Percentiles rank a stretch among this genome's conserved stretches.
phyloP scores from a whole-genome alignment of 345 rosid species.

The Eucalyptus cloeziana region DNA sequence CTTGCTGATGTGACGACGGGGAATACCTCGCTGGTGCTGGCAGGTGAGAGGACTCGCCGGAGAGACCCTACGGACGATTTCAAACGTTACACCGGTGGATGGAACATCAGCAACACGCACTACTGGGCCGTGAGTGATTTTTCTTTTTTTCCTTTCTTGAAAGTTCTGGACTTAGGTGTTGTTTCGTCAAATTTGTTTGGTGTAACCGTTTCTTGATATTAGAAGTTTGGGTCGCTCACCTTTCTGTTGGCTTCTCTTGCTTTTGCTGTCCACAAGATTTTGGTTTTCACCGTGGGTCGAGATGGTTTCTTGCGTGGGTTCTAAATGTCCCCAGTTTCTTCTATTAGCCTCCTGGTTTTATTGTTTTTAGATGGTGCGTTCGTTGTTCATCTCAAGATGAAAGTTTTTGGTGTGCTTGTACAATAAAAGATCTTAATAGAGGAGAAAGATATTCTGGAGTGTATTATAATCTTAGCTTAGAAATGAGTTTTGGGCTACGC shows the following conservation, averaged over 20 bases:
- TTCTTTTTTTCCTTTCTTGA: neutral
- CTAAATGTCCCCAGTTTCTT: neutral
- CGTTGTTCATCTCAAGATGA: neutral
- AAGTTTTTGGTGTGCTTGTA: neutral
- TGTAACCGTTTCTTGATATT: neutral
- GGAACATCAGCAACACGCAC: constrained; percentile 71
- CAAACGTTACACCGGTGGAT: constrained; percentile 64
- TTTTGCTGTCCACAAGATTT: neutral
- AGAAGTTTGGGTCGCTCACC: neutral
- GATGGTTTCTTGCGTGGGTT: neutral
- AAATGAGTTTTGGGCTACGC: neutral
- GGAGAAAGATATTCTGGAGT: neutral
- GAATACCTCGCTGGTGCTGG: constrained; percentile 56
- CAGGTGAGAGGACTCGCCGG: constrained; percentile 56
- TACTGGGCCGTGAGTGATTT: constrained; percentile 80
- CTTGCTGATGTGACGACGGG: constrained; percentile 33
- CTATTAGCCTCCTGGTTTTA: neutral
- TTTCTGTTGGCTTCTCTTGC: neutral
- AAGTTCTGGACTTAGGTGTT: neutral
- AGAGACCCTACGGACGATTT: constrained; percentile 51
- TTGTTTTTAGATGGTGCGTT: neutral
- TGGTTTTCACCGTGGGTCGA: neutral
- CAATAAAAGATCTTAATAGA: neutral
- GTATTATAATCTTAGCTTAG: neutral
- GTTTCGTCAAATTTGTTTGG: neutral